phyloP scores from a whole-genome alignment of 371 early-diverging fungal genomes.

The Apophysomyces elegans region DNA sequence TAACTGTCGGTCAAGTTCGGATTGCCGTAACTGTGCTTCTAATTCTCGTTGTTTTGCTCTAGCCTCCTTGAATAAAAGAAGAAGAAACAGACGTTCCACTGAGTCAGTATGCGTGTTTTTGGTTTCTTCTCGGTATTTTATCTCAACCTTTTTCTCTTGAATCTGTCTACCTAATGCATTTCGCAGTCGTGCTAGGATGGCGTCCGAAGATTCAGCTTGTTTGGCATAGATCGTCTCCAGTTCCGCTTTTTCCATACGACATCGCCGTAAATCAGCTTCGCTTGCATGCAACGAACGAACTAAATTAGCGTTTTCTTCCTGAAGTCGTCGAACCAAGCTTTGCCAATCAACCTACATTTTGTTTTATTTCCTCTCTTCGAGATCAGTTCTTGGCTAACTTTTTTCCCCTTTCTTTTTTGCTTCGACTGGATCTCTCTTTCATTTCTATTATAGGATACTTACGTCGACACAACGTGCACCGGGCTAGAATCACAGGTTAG shows the following conservation, averaged over 20 bases:
- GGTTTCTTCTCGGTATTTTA: not conserved
- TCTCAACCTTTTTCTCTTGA: slow-evolving; percentile 2
- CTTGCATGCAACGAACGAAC: slow-evolving; percentile 4
- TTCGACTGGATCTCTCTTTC: too few species aligned
- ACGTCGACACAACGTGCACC: not conserved
- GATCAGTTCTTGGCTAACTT: not conserved
- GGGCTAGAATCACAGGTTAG: not conserved
- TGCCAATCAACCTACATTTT: slow-evolving; percentile 19
- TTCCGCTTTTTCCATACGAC: slow-evolving; percentile 2
- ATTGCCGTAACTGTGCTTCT: slow-evolving; percentile 1
- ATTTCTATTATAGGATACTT: not conserved
- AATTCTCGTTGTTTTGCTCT: not conserved
- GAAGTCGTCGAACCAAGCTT: slow-evolving; percentile 18
- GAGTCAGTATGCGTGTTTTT: too few species aligned
- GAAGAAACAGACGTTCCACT: not conserved
- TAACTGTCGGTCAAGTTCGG: not conserved
- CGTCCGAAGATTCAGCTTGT: slow-evolving; percentile 1
- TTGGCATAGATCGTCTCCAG: not conserved
- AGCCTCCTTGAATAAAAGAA: not conserved
- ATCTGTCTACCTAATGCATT: slow-evolving; percentile 1
- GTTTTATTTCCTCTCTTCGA: not conserved
- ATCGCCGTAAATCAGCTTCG: slow-evolving; percentile 11
- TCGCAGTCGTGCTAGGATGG: not conserved
- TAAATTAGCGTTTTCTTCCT: slow-evolving; percentile 18
- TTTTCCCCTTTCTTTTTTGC: not conserved